These are phyloP conservation scores for Ochetophila trinervis DNA, from an alignment of 306 rosid species.

Conservation along the genomic window DNA sequence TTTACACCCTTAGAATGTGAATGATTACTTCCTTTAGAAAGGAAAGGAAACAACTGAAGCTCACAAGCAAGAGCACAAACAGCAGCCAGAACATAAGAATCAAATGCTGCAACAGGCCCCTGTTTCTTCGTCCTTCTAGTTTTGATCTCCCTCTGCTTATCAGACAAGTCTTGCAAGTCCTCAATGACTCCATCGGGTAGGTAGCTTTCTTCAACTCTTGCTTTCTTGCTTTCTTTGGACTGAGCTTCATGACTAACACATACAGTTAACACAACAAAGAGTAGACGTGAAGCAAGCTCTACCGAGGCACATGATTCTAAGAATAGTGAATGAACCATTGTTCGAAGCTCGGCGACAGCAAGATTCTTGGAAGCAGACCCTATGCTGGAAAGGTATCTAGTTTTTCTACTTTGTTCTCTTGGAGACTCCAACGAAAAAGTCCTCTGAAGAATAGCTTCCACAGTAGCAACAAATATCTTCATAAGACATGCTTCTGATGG, in stretches of 20 bases:
- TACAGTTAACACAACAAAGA: conserved; percentile 90
- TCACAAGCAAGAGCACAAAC: conserved; percentile 96
- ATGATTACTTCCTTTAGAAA: conserved; percentile 51
- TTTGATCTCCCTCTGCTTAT: conserved; percentile 45
- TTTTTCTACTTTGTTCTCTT: conserved; percentile 70
- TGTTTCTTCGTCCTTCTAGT: conserved; percentile 61
- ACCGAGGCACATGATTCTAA: conserved; percentile 91
- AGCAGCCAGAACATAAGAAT: conserved; percentile 95
- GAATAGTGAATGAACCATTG: conserved; percentile 97
- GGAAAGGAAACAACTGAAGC: conserved; percentile 84
- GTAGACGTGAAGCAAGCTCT: conserved; percentile 91
- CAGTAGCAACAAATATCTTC: conserved; percentile 97
- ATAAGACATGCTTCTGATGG: conserved; percentile 98
- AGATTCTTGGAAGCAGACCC: conserved; percentile 90
- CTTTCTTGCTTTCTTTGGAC: conserved; percentile 66
- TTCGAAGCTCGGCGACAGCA: conserved; percentile 95
- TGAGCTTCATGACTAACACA: conserved; percentile 97
- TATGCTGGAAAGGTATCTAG: conserved; percentile 60
- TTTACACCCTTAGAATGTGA: conserved; percentile 39
- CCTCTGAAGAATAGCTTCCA: conserved; percentile 91
- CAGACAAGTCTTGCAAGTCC: conserved; percentile 50
- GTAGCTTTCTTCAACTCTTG: conserved; percentile 57
- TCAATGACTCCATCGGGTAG: conserved; percentile 48
- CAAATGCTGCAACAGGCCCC: conserved; percentile 94
- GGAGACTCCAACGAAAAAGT: conserved; percentile 74